Percentiles rank a stretch among this genome's conserved stretches.
phyloP scores from a whole-genome alignment of 1,284 basidiomycete genomes.

The Tilletiaria anomala region DNA sequence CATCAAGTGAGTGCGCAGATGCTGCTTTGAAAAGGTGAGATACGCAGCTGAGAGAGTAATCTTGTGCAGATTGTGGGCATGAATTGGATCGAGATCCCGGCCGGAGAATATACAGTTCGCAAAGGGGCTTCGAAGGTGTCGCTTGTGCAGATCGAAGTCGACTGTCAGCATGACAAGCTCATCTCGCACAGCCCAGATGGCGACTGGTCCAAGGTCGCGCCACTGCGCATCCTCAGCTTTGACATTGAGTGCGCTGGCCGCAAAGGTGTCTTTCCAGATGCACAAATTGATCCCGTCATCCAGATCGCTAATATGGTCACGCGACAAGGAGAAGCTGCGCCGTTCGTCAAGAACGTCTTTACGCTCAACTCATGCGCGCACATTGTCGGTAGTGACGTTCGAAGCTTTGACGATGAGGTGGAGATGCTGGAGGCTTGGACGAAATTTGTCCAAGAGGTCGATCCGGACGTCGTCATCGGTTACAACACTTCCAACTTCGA shows the following conservation, averaged over 20 bases:
- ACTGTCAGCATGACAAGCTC: constrained; percentile 15
- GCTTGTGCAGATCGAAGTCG: constrained; percentile 35
- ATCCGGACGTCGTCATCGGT: constrained; percentile 37
- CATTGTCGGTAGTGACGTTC: constrained; percentile 36
- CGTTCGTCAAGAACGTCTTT: constrained; percentile 38
- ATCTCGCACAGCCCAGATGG: constrained; percentile 30
- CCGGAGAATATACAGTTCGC: constrained; percentile 29
- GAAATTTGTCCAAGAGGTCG: constrained; percentile 32
- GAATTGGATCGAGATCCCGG: constrained; percentile 34
- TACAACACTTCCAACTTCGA: constrained; percentile 40
- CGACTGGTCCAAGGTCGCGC: constrained; percentile 36
- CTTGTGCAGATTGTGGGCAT: constrained; percentile 33
- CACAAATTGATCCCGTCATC: constrained; percentile 34
- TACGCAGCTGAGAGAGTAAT: not conserved
- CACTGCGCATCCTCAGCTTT: constrained; percentile 36
- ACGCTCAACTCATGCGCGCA: constrained; percentile 36
- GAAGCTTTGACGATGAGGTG: constrained; percentile 29
- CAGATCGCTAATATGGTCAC: constrained; percentile 40
- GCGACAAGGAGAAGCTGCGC: constrained; percentile 33
- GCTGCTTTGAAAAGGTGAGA: not conserved
- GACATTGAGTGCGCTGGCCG: constrained; percentile 40
- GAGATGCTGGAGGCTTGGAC: constrained; percentile 37
- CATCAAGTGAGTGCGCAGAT: constrained; percentile 5
- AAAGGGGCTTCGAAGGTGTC: constrained; percentile 17
- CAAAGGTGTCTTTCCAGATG: constrained; percentile 37